Conservation (phyloP, 2,329 filamentous ascomycete genomes). For the Macrophomina phaseolina region DNA sequence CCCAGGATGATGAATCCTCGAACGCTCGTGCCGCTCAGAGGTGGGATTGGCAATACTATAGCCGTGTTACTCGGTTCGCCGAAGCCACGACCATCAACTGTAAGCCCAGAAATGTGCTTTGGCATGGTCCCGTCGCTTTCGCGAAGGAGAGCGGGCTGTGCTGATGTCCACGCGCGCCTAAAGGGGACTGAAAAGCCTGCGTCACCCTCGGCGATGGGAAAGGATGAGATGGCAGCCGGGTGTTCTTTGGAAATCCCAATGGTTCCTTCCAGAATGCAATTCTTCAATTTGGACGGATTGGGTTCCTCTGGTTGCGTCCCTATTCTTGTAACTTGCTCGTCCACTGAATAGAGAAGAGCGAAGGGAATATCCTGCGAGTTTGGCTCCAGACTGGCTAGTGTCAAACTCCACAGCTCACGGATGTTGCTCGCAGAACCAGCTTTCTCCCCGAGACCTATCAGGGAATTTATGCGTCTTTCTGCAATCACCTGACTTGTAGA, state of each 20-base stretch:
- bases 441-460: constrained; percentile 23
- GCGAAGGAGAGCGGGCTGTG: constrained; percentile 10
- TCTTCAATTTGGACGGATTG: background rate
- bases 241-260: constrained; percentile 13
- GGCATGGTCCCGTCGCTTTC: background rate
- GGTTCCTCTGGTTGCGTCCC: background rate
- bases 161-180: constrained; percentile 27
- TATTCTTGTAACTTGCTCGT: background rate
- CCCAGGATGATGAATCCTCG: constrained; percentile 23
- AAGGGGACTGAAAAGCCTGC: constrained; percentile 13
- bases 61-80: constrained; percentile 9
- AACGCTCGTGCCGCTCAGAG: constrained; percentile 25
- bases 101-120: background rate
- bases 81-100: constrained; percentile 10
- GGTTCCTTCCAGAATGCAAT: constrained; percentile 20
- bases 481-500: constrained; percentile 20
- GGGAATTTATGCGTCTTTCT: constrained; percentile 20
- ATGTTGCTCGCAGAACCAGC: constrained; percentile 7
- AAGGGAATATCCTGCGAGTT: constrained; percentile 26
- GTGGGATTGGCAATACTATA: constrained; percentile 19
- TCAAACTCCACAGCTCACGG: constrained; percentile 18
- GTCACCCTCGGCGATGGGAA: constrained; percentile 19
- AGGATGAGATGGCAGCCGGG: constrained; percentile 8
- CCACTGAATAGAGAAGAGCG: constrained; percentile 21
- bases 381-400: constrained; percentile 7